These are phyloP conservation scores for Xylaria intraflava DNA, from an alignment of 495 filamentous ascomycete species.

Conservation along the genomic window DNA sequence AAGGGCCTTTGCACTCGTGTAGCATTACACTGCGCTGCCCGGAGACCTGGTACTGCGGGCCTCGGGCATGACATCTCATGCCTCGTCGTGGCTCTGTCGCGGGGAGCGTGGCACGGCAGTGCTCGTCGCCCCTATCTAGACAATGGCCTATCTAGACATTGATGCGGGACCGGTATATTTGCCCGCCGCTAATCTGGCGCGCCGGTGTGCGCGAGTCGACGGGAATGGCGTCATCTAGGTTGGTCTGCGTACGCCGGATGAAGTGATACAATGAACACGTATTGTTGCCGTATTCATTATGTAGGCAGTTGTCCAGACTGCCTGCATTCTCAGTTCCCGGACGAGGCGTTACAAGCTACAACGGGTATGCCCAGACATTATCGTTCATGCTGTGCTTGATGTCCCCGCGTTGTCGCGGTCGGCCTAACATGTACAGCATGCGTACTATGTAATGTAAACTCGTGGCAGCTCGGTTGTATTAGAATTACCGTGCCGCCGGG, in stretches of 20 bases:
- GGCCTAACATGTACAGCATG: neutral
- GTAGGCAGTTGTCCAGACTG: too few species aligned
- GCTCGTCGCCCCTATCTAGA: too few species aligned
- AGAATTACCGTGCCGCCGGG: slow-evolving; percentile 1
- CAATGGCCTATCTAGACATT: too few species aligned
- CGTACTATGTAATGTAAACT: neutral
- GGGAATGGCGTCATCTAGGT: too few species aligned
- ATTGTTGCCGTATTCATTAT: neutral
- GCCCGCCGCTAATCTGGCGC: too few species aligned
- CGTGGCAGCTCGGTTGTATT: slow-evolving; percentile 6
- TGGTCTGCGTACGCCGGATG: too few species aligned
- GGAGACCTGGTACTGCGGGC: neutral
- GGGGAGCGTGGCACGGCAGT: neutral
- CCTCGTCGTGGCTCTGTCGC: neutral
- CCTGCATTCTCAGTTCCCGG: too few species aligned
- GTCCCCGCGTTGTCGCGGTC: neutral
- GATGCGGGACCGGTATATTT: too few species aligned
- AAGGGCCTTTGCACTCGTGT: slow-evolving; percentile 5
- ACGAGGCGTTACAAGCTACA: too few species aligned
- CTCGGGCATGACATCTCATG: neutral
- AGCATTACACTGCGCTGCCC: neutral
- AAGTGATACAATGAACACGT: neutral
- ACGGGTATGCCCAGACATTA: neutral
- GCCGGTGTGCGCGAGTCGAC: too few species aligned
- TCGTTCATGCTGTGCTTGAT: slow-evolving; percentile 1